Conservation (phyloP, 805 yeast species). For the Wickerhamiella azyma region DNA sequence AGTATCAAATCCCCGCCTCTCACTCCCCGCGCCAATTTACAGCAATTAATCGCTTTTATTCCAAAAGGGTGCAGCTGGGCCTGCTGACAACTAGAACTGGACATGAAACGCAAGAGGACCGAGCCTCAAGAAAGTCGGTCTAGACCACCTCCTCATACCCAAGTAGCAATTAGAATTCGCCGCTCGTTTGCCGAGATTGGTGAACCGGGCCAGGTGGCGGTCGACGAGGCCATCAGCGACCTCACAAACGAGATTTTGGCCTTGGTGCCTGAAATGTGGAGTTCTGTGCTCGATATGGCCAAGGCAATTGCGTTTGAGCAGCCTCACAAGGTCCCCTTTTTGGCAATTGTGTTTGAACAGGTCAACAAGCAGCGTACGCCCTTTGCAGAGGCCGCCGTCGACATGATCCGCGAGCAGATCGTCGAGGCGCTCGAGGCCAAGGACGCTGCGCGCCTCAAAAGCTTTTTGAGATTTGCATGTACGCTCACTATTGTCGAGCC, state of each 20-base stretch:
- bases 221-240: conserved; percentile 8
- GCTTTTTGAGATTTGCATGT: conserved; percentile 56
- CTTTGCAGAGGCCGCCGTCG: conserved; percentile 57
- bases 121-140: conserved; percentile 3
- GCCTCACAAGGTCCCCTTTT: conserved; percentile 74
- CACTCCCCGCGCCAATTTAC: too few species aligned
- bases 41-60: too few species aligned
- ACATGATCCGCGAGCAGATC: conserved; percentile 50
- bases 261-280: conserved; percentile 40
- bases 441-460: conserved; percentile 54
- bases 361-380: conserved; percentile 50
- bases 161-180: conserved; percentile 13
- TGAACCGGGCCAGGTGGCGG: conserved; percentile 30
- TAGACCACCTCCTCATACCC: neutral
- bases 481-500: conserved; percentile 49
- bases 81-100: neutral
- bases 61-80: too few species aligned
- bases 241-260: conserved; percentile 24
- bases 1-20: too few species aligned
- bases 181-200: conserved; percentile 44
- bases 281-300: conserved; percentile 46
- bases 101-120: conserved; percentile 6
- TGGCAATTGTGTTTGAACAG: conserved; percentile 52
- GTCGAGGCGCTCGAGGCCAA: conserved; percentile 39
- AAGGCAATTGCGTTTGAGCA: conserved; percentile 68